Percentiles rank a stretch among this genome's conserved stretches.
phyloP scores from a whole-genome alignment of 73 alveolate genomes.

The Stentor coeruleus region DNA sequence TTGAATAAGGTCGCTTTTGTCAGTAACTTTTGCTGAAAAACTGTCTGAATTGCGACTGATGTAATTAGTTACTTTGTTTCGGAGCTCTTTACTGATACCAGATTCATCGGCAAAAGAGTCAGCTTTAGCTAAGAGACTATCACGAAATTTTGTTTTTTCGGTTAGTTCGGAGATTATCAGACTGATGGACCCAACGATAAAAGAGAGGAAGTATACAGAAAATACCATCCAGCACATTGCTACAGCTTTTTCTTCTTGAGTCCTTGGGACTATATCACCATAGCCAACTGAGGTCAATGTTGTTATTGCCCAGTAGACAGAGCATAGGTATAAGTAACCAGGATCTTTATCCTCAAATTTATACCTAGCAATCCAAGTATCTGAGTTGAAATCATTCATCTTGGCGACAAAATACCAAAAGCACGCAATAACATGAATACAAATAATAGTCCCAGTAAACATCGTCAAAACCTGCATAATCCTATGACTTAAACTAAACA shows the following conservation, averaged over 20 bases:
- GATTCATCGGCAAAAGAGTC: conserved; percentile 29
- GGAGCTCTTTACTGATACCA: conserved; percentile 4
- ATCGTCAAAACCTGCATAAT: conserved; percentile 58
- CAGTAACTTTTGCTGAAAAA: not conserved
- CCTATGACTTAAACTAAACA: conserved; percentile 57
- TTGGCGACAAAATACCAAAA: conserved; percentile 73
- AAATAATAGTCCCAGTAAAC: conserved; percentile 50
- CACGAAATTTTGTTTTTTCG: conserved; percentile 35
- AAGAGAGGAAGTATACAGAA: conserved; percentile 70
- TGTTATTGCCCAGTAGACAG: conserved; percentile 71
- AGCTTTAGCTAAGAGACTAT: conserved; percentile 27
- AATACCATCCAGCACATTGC: conserved; percentile 67
- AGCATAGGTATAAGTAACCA: conserved; percentile 29
- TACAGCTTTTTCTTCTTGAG: conserved; percentile 44
- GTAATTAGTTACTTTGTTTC: not conserved
- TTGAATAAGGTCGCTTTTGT: not conserved
- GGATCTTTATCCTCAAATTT: conserved; percentile 37
- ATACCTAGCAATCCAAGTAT: conserved; percentile 78
- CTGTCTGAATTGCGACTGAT: not conserved
- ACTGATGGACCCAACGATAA: conserved; percentile 61
- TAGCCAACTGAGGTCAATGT: conserved; percentile 75
- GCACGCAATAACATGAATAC: conserved; percentile 81
- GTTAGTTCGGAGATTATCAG: conserved; percentile 39
- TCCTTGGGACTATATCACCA: conserved; percentile 65
- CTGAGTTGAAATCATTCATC: conserved; percentile 66